Percentiles rank a stretch among this genome's conserved stretches.
Evolutionary conservation across 306 rosid species (phyloP).

Genomic region (Gastrolobium villosum): DNA sequence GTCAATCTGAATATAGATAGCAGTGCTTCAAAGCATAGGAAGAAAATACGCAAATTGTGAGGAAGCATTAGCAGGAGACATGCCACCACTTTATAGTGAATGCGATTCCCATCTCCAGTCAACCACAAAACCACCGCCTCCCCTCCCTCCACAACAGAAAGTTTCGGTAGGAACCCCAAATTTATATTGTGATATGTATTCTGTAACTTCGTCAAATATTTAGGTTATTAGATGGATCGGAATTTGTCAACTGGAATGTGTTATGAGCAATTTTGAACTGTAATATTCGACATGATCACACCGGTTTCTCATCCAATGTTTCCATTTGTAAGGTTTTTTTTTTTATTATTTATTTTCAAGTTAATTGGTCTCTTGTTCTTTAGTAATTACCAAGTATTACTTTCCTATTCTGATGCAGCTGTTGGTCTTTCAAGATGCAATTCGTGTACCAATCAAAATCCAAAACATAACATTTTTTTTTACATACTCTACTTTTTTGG

Average conservation of each 20-base stretch:
- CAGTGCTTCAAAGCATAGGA: constrained; percentile 80
- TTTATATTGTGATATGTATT: constrained; percentile 37
- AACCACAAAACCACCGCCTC: background rate
- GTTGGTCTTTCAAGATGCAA: too few species aligned
- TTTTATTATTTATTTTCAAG: background rate
- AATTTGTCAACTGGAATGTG: background rate
- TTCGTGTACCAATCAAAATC: too few species aligned
- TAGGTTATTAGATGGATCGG: background rate
- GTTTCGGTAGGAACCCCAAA: constrained; percentile 48
- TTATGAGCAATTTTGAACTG: constrained; percentile 19
- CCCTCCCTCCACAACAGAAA: background rate
- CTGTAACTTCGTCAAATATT: constrained; percentile 18
- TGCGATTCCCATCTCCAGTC: background rate
- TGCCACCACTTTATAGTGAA: background rate
- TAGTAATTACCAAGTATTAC: too few species aligned
- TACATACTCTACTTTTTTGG: too few species aligned
- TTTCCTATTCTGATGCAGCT: too few species aligned
- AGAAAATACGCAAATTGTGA: constrained; percentile 63
- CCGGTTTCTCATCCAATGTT: background rate
- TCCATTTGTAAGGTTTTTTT: background rate
- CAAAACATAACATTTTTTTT: too few species aligned
- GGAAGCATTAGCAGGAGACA: constrained; percentile 56
- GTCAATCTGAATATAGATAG: constrained; percentile 83
- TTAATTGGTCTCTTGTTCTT: too few species aligned
- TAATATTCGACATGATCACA: constrained; percentile 3